Percentiles rank a stretch among this genome's conserved stretches.
Conservation (phyloP, 2,329 filamentous ascomycete genomes). For the Chaetomiaceae sp. region DNA sequence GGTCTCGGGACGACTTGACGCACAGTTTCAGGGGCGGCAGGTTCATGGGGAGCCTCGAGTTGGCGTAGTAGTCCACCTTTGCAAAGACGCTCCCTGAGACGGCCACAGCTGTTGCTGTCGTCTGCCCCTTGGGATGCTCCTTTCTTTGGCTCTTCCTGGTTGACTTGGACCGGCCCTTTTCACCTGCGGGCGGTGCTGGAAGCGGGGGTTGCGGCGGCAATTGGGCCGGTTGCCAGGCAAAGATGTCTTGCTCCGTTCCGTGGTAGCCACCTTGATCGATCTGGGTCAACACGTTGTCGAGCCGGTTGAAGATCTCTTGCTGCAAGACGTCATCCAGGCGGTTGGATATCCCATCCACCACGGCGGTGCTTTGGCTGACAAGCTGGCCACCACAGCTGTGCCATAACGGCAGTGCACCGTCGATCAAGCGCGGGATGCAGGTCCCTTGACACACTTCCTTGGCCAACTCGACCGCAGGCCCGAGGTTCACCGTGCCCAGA, state of each 20-base stretch:
- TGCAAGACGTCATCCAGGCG: slow-evolving; percentile 45
- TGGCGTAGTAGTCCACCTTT: slow-evolving; percentile 74
- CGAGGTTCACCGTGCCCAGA: slow-evolving; percentile 35
- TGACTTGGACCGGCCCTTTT: slow-evolving; percentile 19
- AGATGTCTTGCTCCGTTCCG: slow-evolving; percentile 52
- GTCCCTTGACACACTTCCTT: slow-evolving; percentile 36
- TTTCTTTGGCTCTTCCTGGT: slow-evolving; percentile 32
- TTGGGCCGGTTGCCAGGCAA: slow-evolving; percentile 33
- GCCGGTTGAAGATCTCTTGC: slow-evolving; percentile 56
- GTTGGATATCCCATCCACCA: slow-evolving; percentile 57
- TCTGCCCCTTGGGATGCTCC: slow-evolving; percentile 35
- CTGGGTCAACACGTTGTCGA: slow-evolving; percentile 64
- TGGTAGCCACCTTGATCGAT: slow-evolving; percentile 60
- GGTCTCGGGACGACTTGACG: slow-evolving; percentile 23
- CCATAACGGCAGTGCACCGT: slow-evolving; percentile 41
- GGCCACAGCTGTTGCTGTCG: slow-evolving; percentile 32
- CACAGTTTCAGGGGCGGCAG: slow-evolving; percentile 65
- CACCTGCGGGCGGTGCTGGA: neutral
- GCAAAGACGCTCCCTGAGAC: slow-evolving; percentile 58
- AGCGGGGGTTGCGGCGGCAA: slow-evolving; percentile 5
- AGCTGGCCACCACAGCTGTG: slow-evolving; percentile 41
- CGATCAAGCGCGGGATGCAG: slow-evolving; percentile 35
- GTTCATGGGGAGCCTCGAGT: slow-evolving; percentile 65
- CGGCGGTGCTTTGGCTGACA: slow-evolving; percentile 41
- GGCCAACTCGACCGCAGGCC: slow-evolving; percentile 41